Conservation (phyloP, 306 rosid species). For the Castanopsis chinensis region DNA sequence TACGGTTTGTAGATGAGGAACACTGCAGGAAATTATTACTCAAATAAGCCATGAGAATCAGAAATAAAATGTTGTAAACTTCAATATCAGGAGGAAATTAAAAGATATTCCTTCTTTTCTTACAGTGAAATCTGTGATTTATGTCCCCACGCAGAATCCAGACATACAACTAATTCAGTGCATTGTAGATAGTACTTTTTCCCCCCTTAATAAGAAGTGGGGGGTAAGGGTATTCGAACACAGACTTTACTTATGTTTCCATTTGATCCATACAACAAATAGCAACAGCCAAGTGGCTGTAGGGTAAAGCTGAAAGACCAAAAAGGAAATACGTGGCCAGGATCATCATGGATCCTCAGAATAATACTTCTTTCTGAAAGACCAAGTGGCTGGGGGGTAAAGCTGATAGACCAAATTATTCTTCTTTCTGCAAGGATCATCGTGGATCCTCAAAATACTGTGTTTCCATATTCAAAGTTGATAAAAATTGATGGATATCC, state of each 20-base stretch:
- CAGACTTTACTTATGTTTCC: not conserved
- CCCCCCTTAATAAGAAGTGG: too few relatives aligned
- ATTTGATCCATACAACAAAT: not conserved
- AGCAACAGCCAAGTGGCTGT: not conserved
- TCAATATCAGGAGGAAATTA: not conserved
- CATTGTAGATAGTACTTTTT: too few relatives aligned
- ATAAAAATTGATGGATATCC: too few relatives aligned
- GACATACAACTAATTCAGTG: not conserved
- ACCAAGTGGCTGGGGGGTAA: not conserved
- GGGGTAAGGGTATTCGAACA: too few relatives aligned
- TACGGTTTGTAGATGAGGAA: constrained; percentile 71
- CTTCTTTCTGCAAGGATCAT: not conserved
- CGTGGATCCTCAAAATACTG: not conserved
- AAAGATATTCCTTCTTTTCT: not conserved
- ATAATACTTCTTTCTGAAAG: not conserved
- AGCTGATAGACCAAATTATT: not conserved
- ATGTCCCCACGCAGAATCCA: not conserved
- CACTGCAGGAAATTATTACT: constrained; percentile 41
- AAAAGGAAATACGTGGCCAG: not conserved
- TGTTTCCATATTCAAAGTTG: not conserved
- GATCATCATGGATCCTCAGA: not conserved
- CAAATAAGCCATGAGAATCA: constrained; percentile 24
- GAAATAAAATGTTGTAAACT: not conserved
- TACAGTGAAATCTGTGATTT: not conserved
- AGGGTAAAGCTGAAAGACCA: not conserved